Percentiles rank a stretch among this genome's conserved stretches.
These are phyloP conservation scores for Geotrichum australiense DNA, from an alignment of 1,139 yeast genomes.

Conservation along the genomic window DNA sequence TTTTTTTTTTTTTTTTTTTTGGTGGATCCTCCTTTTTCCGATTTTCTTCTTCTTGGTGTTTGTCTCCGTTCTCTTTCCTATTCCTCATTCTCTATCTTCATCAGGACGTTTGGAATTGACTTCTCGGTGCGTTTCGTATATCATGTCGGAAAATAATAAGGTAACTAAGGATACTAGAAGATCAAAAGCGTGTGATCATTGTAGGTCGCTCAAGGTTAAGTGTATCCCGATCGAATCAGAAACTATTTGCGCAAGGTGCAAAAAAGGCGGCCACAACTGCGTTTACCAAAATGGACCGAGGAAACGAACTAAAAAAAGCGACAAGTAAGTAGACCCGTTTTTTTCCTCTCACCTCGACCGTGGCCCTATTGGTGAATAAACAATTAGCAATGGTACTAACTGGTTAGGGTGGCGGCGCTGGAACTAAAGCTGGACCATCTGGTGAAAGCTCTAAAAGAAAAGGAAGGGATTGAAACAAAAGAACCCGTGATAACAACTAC, in stretches of 20 bases:
- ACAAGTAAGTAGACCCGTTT: conserved; percentile 24
- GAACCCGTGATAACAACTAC: not conserved
- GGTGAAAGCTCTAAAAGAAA: conserved; percentile 23
- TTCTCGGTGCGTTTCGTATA: too few relatives aligned
- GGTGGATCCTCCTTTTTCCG: too few relatives aligned
- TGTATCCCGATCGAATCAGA: conserved; percentile 72
- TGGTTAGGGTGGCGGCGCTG: conserved; percentile 31
- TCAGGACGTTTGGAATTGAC: too few relatives aligned
- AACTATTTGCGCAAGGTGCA: conserved; percentile 67
- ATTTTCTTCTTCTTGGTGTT: too few relatives aligned
- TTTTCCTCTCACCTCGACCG: not conserved
- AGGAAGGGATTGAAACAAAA: conserved; percentile 8
- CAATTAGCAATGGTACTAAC: not conserved
- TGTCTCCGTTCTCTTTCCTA: too few relatives aligned
- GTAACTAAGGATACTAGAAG: conserved; percentile 33
- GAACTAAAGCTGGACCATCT: conserved; percentile 34
- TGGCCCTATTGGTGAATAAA: not conserved
- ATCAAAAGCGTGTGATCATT: conserved; percentile 67
- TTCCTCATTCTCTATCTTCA: too few relatives aligned
- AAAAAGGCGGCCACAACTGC: conserved; percentile 56
- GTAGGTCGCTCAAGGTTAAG: conserved; percentile 73
- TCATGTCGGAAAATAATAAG: too few relatives aligned
- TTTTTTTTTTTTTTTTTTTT: too few relatives aligned
- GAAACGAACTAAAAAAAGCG: conserved; percentile 41
- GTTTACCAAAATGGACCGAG: conserved; percentile 59